These are phyloP conservation scores for Globisporangium iwayamae DNA, from an alignment of 352 stramenopile species.

Conservation along the genomic window DNA sequence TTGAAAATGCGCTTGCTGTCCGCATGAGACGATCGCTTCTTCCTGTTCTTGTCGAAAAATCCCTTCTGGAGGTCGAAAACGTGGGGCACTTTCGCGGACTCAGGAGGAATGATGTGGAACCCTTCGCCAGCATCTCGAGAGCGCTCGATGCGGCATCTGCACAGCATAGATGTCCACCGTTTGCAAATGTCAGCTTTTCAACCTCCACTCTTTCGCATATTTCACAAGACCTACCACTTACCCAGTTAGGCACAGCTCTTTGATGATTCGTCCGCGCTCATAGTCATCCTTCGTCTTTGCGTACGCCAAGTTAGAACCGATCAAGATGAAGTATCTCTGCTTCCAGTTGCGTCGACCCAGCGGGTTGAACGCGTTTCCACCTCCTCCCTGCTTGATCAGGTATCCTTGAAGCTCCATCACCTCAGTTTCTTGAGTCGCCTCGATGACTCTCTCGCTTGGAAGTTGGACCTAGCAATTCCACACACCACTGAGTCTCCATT, in stretches of 20 bases:
- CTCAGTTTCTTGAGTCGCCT: conserved; percentile 68
- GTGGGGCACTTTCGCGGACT: conserved; percentile 43
- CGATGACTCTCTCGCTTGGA: conserved; percentile 73
- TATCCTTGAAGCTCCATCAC: conserved; percentile 74
- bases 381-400: conserved; percentile 83
- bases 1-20: conserved; percentile 82
- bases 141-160: conserved; percentile 66
- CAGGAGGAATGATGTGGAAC: conserved; percentile 73
- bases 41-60: conserved; percentile 80
- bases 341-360: conserved; percentile 87
- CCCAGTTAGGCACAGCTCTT: conserved; percentile 77
- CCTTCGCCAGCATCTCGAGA: conserved; percentile 77
- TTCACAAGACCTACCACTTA: conserved; percentile 19
- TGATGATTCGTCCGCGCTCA: conserved; percentile 83
- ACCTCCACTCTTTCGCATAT: background rate
- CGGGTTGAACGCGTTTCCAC: conserved; percentile 71
- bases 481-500: background rate
- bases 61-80: conserved; percentile 75
- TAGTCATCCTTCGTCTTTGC: conserved; percentile 87
- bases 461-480: conserved; percentile 46
- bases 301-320: conserved; percentile 67
- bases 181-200: background rate
- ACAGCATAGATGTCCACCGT: background rate
- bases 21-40: conserved; percentile 61
- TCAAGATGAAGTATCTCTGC: conserved; percentile 85